These are phyloP conservation scores for Leishmania martiniquensis DNA, from an alignment of 208 protist genomes.

Conservation along the genomic window DNA sequence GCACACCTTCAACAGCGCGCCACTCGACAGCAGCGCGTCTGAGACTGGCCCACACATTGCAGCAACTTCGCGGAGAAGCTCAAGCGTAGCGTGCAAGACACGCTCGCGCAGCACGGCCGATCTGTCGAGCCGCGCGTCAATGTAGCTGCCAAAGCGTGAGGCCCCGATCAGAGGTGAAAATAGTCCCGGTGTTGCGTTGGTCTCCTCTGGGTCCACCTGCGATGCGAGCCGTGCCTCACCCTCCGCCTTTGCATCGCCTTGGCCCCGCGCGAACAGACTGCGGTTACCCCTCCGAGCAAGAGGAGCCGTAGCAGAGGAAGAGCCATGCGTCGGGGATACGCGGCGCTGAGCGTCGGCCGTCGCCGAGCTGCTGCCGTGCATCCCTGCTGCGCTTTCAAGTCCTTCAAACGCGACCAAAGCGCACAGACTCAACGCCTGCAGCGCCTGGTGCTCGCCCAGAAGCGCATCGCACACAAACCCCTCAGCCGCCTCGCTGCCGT, in stretches of 20 bases:
- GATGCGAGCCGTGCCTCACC: background rate
- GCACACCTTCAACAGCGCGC: slow-evolving; percentile 14
- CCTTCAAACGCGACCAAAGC: slow-evolving; percentile 15
- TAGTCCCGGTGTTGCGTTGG: background rate
- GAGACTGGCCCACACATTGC: slow-evolving; percentile 17
- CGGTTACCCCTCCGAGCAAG: slow-evolving; percentile 3
- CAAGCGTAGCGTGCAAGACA: slow-evolving; percentile 12
- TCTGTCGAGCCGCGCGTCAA: background rate
- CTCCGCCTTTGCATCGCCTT: background rate
- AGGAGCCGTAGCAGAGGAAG: background rate
- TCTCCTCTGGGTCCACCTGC: background rate
- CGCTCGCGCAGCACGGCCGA: slow-evolving; percentile 2
- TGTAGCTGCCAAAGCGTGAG: background rate
- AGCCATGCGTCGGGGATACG: background rate
- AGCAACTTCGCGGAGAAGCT: slow-evolving; percentile 17
- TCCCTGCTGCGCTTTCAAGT: background rate
- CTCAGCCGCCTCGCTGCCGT: slow-evolving; percentile 29
- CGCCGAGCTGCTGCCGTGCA: background rate
- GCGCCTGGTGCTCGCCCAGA: slow-evolving; percentile 49
- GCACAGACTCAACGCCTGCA: slow-evolving; percentile 34
- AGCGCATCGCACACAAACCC: slow-evolving; percentile 48
- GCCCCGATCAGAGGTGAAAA: background rate
- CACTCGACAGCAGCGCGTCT: slow-evolving; percentile 25
- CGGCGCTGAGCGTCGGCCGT: background rate
- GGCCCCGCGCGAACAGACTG: slow-evolving; percentile 19